phyloP scores from a whole-genome alignment of 1,284 basidiomycete genomes.

The Cryptococcus sp. region DNA sequence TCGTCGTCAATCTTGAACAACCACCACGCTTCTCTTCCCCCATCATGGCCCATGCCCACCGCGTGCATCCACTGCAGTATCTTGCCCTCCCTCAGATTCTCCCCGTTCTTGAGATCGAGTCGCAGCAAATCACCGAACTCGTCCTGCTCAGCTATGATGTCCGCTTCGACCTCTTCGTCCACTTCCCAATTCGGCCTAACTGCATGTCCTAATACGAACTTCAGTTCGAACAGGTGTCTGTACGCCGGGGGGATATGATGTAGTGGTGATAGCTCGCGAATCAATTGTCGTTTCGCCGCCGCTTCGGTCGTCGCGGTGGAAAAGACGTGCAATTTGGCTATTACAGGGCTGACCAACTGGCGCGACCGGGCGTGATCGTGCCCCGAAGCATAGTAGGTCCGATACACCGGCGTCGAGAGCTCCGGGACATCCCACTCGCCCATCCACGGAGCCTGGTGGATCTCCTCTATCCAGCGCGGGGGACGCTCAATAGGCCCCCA shows the following conservation, averaged over 20 bases:
- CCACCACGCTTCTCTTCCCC: slow-evolving; percentile 23
- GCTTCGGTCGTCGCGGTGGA: slow-evolving; percentile 16
- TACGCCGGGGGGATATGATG: slow-evolving; percentile 16
- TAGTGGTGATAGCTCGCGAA: slow-evolving; percentile 22
- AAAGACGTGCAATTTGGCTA: slow-evolving; percentile 40
- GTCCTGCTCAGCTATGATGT: slow-evolving; percentile 14
- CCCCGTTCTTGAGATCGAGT: slow-evolving; percentile 44
- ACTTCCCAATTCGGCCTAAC: neutral
- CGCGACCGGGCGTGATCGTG: neutral
- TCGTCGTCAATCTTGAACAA: slow-evolving; percentile 17
- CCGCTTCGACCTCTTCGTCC: slow-evolving; percentile 17
- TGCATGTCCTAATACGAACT: slow-evolving; percentile 23
- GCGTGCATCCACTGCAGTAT: slow-evolving; percentile 63
- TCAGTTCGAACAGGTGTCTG: slow-evolving; percentile 27
- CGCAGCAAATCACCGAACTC: slow-evolving; percentile 24
- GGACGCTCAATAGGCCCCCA: slow-evolving; percentile 15
- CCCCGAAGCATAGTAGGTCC: neutral
- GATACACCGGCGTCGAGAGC: slow-evolving; percentile 3
- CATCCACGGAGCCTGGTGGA: slow-evolving; percentile 14
- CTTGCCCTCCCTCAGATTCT: slow-evolving; percentile 93
- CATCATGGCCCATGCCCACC: slow-evolving; percentile 16
- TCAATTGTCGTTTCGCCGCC: slow-evolving; percentile 17
- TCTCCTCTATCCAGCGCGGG: slow-evolving; percentile 19
- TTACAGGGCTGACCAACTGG: slow-evolving; percentile 10
- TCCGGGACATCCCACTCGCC: slow-evolving; percentile 10